Evolutionary conservation across 257 asterid genomes (phyloP), one percentile per base, ranked within the genome.

Genomic region (Echites panduratus): DNA sequence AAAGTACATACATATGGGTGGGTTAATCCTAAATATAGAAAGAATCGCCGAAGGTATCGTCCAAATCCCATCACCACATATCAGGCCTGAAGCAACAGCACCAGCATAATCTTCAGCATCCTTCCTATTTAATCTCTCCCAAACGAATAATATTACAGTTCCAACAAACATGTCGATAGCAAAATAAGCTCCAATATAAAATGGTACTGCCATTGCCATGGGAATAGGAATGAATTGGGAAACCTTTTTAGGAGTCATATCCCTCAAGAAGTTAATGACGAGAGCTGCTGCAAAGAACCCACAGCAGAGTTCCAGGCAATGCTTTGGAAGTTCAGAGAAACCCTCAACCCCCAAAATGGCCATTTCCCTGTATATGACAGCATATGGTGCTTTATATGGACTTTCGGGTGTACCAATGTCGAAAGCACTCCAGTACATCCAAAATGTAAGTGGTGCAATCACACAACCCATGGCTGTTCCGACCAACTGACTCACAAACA

Each of bases 401-500:
- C 97, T 89, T 57, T 91, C 96, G 3, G 98, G 98, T 1, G 97
- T 74, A 22, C 97, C 98, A 27, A 93, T 88, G 73, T 93, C 96
- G 5, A 93, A 93, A 22, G 98, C 98, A 2, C 54, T 85, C 98
- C 98, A 93, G 71, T 86, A 93, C 82, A 93, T 17, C 96, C 97
- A 93, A 75, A 93, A 93, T n/a, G 97, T 93, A 78, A 93, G 89
- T 47, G 98, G 97, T 1, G 98, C 98, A 63, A 93, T 86, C 70
- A 93, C 84, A 58, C 97, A 93, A 70, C 96, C 98, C 97, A 93
- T 91, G 58, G 92, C 96, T 5, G 98, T 93, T 72, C 98, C 98
- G 4, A 91, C 83, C 38, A 93, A 43, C 80, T 93, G 98, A 79
- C 97, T 93, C 70, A 93, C 94, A 63, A 93, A 93, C 98, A 93